phyloP scores from a whole-genome alignment of 1,284 basidiomycete species.

The Termitomyces sp. region DNA sequence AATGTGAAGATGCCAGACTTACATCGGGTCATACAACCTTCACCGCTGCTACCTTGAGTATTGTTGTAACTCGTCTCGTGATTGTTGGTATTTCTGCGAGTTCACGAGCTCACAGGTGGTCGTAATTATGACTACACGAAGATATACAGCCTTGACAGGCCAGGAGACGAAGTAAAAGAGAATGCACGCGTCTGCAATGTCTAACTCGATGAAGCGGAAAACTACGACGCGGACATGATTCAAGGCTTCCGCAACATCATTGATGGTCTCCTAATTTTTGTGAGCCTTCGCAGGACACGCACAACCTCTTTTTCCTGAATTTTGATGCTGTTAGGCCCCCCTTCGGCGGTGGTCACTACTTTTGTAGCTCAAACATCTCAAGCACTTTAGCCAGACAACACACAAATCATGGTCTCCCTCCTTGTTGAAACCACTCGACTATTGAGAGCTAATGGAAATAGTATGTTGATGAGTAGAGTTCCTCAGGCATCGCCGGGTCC shows the following conservation, averaged over 20 bases:
- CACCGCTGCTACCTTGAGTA: neutral
- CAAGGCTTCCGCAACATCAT: neutral
- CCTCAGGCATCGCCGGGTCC: neutral
- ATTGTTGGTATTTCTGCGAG: neutral
- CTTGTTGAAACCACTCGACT: neutral
- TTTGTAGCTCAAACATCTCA: neutral
- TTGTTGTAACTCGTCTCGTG: no score
- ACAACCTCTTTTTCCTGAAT: no score
- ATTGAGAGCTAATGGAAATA: neutral
- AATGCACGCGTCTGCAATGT: neutral
- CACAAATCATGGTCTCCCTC: neutral
- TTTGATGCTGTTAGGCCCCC: no score
- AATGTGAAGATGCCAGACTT: neutral
- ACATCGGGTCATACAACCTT: neutral
- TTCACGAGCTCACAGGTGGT: neutral
- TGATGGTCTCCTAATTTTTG: neutral
- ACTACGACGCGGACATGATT: neutral
- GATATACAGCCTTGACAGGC: neutral
- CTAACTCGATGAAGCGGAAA: neutral
- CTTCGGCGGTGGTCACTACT: neutral
- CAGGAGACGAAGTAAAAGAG: neutral
- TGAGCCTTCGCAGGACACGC: neutral
- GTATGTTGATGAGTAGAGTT: neutral
- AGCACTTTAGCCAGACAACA: neutral
- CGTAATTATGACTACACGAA: neutral